phyloP scores from a whole-genome alignment of 306 rosid genomes.

The Inga oerstediana region DNA sequence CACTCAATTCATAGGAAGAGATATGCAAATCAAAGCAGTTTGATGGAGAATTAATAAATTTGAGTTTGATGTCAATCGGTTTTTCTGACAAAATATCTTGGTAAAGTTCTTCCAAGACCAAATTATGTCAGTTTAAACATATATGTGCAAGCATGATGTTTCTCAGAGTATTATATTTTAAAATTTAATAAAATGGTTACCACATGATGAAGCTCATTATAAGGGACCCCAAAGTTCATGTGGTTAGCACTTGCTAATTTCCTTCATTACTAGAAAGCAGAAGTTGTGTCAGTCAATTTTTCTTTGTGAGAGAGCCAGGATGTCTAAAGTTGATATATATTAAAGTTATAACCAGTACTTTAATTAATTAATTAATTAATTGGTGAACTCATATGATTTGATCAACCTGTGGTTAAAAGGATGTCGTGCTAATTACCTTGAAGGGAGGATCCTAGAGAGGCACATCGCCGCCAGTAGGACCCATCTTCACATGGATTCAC shows the following conservation, averaged over 20 bases:
- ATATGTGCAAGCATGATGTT: neutral
- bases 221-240: slow-evolving; percentile 13
- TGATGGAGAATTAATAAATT: neutral
- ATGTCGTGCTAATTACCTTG: slow-evolving; percentile 22
- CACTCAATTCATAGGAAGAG: neutral
- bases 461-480: slow-evolving; percentile 46
- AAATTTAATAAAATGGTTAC: neutral
- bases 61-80: neutral
- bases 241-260: slow-evolving; percentile 5
- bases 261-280: slow-evolving; percentile 21
- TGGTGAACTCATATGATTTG: neutral
- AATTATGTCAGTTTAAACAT: neutral
- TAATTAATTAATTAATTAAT: slow-evolving; percentile 3
- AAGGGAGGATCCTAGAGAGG: slow-evolving; percentile 49
- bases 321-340: slow-evolving; percentile 22
- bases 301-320: slow-evolving; percentile 16
- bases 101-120: neutral
- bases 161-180: neutral
- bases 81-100: neutral
- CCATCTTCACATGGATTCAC: slow-evolving; percentile 88
- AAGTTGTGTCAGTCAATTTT: slow-evolving; percentile 21
- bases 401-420: slow-evolving; percentile 37
- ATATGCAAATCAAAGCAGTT: neutral
- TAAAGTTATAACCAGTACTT: slow-evolving; percentile 31
- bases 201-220: slow-evolving; percentile 2